Evolutionary conservation across 164 flowering plant species (phyloP), one percentile per base, ranked within the genome.

Genomic region (Saururus chinensis): DNA sequence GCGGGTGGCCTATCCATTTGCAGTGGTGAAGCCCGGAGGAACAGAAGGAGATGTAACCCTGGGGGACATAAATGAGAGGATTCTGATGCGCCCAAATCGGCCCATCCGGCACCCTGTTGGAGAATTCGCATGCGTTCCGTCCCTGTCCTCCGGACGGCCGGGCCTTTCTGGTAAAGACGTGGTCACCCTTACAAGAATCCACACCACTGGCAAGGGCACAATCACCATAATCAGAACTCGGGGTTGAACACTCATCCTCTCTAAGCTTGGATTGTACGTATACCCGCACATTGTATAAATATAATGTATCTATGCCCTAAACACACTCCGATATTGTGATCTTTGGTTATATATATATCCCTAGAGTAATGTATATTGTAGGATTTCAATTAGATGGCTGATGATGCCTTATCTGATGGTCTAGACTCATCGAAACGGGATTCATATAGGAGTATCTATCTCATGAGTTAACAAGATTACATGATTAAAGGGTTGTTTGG

Each of bases 81-180:
- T 77, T 9, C 71, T 71, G 8, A 77, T 61, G 75, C 70, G 68
- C 6, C 80, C 80, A 0, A 77, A 63, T 0, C 60, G 66, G 61
- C 74, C 80, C 0, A 60, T 77, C 40, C 61, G 70, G 13, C 80
- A 77, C 62, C 80, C 80, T 8, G 80, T 77, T 4, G 80, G 80
- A 0, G 77, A 74, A 22, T 69, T 69, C 26, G 80, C 75, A 0
- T 48, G 63, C 54, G 53, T 42, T 1, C 71, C 77, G 5, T 57
- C 62, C 17, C 63, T 56, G 0, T 59, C 61, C 0, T 53, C 69
- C 2, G 41, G 40, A 19, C 71, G 73, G 7, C 53, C 53, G 1
- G 78, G 78, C 25, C 67, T 67, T 0, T 77, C 81, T 0, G 78
- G 81, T 20, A 74, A 77, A 68, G 74, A 70, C 1, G 76, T 77